Percentiles rank a stretch among this genome's conserved stretches.
Conservation (phyloP, 169 alveolate genomes). For the Babesia sp. region DNA sequence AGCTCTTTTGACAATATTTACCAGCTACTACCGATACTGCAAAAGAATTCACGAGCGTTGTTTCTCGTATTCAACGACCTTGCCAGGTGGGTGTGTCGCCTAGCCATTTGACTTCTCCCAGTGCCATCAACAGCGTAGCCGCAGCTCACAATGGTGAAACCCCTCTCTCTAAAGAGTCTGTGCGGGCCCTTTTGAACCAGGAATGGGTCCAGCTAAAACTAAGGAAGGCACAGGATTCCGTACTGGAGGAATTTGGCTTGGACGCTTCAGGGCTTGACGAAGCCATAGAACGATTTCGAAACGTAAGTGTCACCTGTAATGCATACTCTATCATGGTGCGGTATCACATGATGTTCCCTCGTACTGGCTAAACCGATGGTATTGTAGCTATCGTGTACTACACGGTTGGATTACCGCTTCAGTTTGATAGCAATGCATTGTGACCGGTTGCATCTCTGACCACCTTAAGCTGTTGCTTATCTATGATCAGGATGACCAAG, state of each 20-base stretch:
- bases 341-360: too few relatives aligned
- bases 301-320: conserved; percentile 33
- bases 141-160: conserved; percentile 11
- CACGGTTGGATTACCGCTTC: too few relatives aligned
- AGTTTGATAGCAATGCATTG: too few relatives aligned
- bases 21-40: conserved; percentile 59
- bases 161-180: conserved; percentile 25
- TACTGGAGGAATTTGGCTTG: conserved; percentile 42
- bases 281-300: conserved; percentile 39
- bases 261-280: conserved; percentile 36
- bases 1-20: conserved; percentile 40
- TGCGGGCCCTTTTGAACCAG: conserved; percentile 39
- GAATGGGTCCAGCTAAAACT: conserved; percentile 45
- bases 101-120: neutral
- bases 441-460: neutral
- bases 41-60: conserved; percentile 46
- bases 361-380: too few relatives aligned
- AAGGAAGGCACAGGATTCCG: conserved; percentile 32
- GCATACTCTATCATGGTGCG: too few relatives aligned
- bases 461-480: too few relatives aligned
- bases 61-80: conserved; percentile 55
- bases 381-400: too few relatives aligned
- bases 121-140: conserved; percentile 42
- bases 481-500: conserved; percentile 59
- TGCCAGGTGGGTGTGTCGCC: conserved; percentile 32